Evolutionary conservation across 176 grass and related monocot species (phyloP).

Genomic region (Eremochloa ophiuroides): DNA sequence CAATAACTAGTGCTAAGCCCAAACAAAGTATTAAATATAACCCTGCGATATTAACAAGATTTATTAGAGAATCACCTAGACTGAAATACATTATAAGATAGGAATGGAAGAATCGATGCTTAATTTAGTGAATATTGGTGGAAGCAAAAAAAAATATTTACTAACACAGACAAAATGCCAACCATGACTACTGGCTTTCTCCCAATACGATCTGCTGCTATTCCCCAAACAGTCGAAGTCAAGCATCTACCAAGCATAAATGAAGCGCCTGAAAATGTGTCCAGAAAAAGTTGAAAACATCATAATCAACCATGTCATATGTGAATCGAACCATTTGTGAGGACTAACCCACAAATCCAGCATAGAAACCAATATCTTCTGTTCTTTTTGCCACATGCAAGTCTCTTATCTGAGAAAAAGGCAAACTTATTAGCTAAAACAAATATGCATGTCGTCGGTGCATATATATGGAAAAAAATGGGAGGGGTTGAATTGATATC

Average conservation of each 20-base stretch:
- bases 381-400: constrained; percentile 80
- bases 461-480: too few relatives aligned
- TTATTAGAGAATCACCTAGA: background rate
- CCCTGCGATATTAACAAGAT: constrained; percentile 60
- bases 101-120: too few relatives aligned
- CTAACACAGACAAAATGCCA: constrained; percentile 80
- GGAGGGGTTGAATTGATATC: too few relatives aligned
- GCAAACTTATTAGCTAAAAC: too few relatives aligned
- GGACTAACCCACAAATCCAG: constrained; percentile 80
- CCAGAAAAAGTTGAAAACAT: background rate
- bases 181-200: constrained; percentile 83
- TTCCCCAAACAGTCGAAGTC: constrained; percentile 81
- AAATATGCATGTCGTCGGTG: too few relatives aligned
- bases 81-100: too few relatives aligned
- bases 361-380: constrained; percentile 99
- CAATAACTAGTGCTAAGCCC: constrained; percentile 80
- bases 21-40: constrained; percentile 86
- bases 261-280: constrained; percentile 66
- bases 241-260: constrained; percentile 95
- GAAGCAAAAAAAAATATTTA: too few relatives aligned
- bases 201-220: constrained; percentile 72
- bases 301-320: background rate
- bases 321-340: background rate
- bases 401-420: constrained; percentile 96
- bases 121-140: too few relatives aligned